phyloP scores from a whole-genome alignment of 352 stramenopile genomes.

The Phytopythium oedochilum region DNA sequence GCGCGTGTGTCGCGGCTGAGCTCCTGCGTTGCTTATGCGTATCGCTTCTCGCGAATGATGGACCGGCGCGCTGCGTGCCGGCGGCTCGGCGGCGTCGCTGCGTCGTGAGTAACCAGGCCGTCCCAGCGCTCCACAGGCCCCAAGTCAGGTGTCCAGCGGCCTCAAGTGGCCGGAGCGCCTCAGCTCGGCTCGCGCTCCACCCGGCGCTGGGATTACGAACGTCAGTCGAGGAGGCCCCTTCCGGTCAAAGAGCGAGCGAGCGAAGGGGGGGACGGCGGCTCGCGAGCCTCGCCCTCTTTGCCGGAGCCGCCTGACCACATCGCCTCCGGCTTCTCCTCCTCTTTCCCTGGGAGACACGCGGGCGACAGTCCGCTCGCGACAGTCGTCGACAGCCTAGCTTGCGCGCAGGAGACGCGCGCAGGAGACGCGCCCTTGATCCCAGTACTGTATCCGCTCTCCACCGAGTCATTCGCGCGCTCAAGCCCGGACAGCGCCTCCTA shows the following conservation, averaged over 20 bases:
- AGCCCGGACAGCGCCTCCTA: too few relatives aligned
- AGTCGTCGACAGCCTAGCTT: not conserved
- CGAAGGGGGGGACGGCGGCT: too few relatives aligned
- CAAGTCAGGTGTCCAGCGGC: not conserved
- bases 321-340: not conserved
- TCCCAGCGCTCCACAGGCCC: not conserved
- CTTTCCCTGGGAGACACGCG: not conserved
- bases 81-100: too few relatives aligned
- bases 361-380: not conserved
- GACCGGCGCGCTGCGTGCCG: not conserved
- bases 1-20: too few relatives aligned
- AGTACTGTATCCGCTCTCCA: too few relatives aligned
- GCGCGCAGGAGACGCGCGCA: not conserved
- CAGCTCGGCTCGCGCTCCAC: too few relatives aligned
- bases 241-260: too few relatives aligned
- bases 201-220: not conserved
- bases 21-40: too few relatives aligned
- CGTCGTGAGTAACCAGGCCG: not conserved
- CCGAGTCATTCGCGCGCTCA: too few relatives aligned
- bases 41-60: not conserved
- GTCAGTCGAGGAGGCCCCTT: too few relatives aligned
- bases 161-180: slow-evolving; percentile 4
- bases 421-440: not conserved
- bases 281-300: too few relatives aligned
- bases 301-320: not conserved